phyloP scores from a whole-genome alignment of 352 stramenopile genomes.

The Phytophthora fragariaefolia region DNA sequence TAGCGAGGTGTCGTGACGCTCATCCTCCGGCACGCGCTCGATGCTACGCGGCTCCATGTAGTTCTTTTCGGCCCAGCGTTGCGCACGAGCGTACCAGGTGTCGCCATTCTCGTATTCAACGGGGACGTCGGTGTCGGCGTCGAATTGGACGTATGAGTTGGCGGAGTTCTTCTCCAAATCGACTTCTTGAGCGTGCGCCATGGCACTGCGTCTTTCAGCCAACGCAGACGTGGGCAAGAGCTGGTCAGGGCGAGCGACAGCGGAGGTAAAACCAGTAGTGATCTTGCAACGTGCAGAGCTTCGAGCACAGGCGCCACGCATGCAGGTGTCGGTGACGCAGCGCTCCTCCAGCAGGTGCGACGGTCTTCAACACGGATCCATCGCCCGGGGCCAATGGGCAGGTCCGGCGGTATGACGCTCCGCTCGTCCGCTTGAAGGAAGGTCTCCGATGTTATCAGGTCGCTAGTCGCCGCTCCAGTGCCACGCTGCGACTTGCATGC shows the following conservation, averaged over 20 bases:
- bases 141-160: conserved; percentile 34
- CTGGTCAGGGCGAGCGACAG: conserved; percentile 1
- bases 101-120: conserved; percentile 35
- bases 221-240: conserved; percentile 10
- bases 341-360: conserved; percentile 1
- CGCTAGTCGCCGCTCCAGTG: conserved; percentile 17
- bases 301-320: not conserved
- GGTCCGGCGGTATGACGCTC: conserved; percentile 25
- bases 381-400: conserved; percentile 21
- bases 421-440: conserved; percentile 14
- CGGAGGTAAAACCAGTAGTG: conserved; percentile 18
- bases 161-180: conserved; percentile 30
- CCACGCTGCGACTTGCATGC: conserved; percentile 22
- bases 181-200: conserved; percentile 27
- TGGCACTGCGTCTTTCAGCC: conserved; percentile 6
- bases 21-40: conserved; percentile 33
- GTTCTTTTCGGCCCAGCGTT: conserved; percentile 36
- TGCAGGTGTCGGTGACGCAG: conserved; percentile 1
- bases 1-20: conserved; percentile 24
- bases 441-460: conserved; percentile 11
- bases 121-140: conserved; percentile 23
- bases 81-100: conserved; percentile 31
- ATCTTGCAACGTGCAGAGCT: not conserved
- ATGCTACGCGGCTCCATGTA: conserved; percentile 38
- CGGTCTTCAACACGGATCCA: not conserved